Base-by-base conservation (phyloP, 2,329 filamentous ascomycete species). In the Aspergillus proliferans region DNA sequence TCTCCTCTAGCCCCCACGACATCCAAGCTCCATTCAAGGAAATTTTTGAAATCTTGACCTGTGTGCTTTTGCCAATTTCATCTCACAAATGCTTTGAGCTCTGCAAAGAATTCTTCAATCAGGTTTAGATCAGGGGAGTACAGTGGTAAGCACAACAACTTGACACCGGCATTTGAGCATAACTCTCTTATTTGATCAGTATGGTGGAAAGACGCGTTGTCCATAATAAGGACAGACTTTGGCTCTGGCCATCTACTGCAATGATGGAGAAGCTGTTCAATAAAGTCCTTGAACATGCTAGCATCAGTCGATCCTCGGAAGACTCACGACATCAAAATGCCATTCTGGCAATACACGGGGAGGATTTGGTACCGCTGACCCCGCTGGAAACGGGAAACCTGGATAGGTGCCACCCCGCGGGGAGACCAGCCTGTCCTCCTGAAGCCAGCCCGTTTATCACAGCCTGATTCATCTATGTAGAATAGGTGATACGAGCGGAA, bases 91-190 rank as follows among this genome's bases (percentile, higher is more conserved):
- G 54, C 58, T 51, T 70, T 70, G 6, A 70, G 51, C 50, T 66
- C 62, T 26, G 59, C 50, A 55, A 70, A 70, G 48, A 65, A 61
- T 48, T 69, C 59, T 51, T 69, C 58, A 52, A 69, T 67, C 26
- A 62, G 65, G 55, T 69, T 67, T 15, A 69, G 50, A 47, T 67
- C 60, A 21, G 62, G 65, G 30, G 61, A 69, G 51, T 70, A 71
- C 21, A 58, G 66, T 14, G 65, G 60, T 24, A 70, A 48, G 56
- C 64, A 69, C 39, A 60, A 28, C 12, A 69, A 55, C 54, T 62
- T 61, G 26, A 69, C 65, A 30, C 66, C 58, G 36, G 59, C 61
- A 7, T 60, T 53, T 36, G 46, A 34, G 53, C 63, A 70, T 56
- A 69, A 54, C 52, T 64, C 45, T 46, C 58, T 15, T 30, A 69